Base-by-base conservation (phyloP, 2,329 filamentous ascomycete species). In the Aureobasidium sp. region DNA sequence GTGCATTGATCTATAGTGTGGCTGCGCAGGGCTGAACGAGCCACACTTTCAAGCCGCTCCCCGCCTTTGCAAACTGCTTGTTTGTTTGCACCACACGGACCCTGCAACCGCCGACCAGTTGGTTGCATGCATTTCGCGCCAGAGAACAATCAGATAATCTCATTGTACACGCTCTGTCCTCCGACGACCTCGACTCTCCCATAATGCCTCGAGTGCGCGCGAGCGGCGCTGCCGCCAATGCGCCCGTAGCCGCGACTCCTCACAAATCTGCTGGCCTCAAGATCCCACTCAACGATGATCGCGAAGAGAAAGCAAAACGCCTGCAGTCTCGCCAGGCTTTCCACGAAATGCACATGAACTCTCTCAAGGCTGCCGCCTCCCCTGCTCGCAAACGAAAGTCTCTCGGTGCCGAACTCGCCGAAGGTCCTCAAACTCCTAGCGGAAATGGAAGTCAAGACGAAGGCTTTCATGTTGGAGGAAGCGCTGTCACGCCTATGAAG, bases 231-330 rank as follows among this genome's bases (percentile, higher is more conserved):
- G 68, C 76, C 77, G 62, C 79, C 79, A 71, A 67, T 68, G 76
- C 57, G 17, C 34, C 57, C 36, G 57, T 77, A 59, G 73, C 70
- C 56, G 76, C 77, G 52, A 82, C 79, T 64, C 80, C 79, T 66
- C 81, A 80, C 67, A 82, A 81, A 68, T 78, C 79, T 27, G 78
- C 80, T 41, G 72, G 79, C 65, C 82, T 50, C 70, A 96, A 91
- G 74, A 95, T 99, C 64, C 92, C 94, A 39, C 84, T 99, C 66
- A 97, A 97, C 78, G 94, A 99, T 78, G 94, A 99, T 81, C 87
- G 85, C 64, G 86, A 88, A 69, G 94, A 99, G 78, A 96, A 95
- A 76, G 92, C 92, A 53, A 87, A 88, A 69, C 88, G 94, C 55
- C 81, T 93, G 71, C 89, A 94, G 72, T 92, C 90, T 65, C 87